These are phyloP conservation scores for Penicillium rolfsii DNA, from an alignment of 2,329 filamentous ascomycete species.

Conservation along the genomic window DNA sequence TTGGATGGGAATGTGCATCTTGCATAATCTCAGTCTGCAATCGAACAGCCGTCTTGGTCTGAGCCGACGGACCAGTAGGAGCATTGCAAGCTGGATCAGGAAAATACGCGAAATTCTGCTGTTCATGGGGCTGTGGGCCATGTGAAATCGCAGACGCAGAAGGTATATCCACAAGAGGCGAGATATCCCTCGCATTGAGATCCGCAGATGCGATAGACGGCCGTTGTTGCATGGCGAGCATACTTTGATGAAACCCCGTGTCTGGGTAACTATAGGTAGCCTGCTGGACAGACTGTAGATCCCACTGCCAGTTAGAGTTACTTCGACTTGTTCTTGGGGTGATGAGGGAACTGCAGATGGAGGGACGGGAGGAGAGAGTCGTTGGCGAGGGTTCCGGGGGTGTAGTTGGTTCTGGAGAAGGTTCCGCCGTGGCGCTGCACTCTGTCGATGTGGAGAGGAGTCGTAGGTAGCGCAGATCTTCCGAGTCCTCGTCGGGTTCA, in stretches of 20 bases:
- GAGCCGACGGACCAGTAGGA: slow-evolving; percentile 15
- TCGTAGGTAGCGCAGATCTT: slow-evolving; percentile 43
- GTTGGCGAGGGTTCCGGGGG: slow-evolving; percentile 37
- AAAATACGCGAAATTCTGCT: slow-evolving; percentile 33
- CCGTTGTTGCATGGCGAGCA: slow-evolving; percentile 26
- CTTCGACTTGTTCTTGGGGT: slow-evolving; percentile 17
- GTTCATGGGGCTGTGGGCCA: slow-evolving; percentile 16
- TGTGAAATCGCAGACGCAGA: slow-evolving; percentile 14
- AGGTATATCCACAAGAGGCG: slow-evolving; percentile 19
- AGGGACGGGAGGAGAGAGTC: slow-evolving; percentile 23
- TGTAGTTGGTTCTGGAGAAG: slow-evolving; percentile 43
- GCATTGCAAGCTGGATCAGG: slow-evolving; percentile 21
- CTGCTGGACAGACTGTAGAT: slow-evolving; percentile 29
- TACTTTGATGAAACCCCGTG: slow-evolving; percentile 26
- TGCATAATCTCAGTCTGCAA: slow-evolving; percentile 20
- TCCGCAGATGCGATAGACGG: slow-evolving; percentile 22
- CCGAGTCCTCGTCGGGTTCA: slow-evolving; percentile 40
- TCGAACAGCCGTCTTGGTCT: slow-evolving; percentile 23
- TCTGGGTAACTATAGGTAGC: slow-evolving; percentile 29
- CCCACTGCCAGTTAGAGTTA: slow-evolving; percentile 33
- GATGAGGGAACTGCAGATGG: slow-evolving; percentile 22
- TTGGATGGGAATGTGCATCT: slow-evolving; percentile 21
- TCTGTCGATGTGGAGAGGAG: slow-evolving; percentile 42
- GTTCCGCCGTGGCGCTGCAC: slow-evolving; percentile 43
- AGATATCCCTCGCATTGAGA: slow-evolving; percentile 21